phyloP scores from a whole-genome alignment of 306 rosid species.

The Lupinus albus region DNA sequence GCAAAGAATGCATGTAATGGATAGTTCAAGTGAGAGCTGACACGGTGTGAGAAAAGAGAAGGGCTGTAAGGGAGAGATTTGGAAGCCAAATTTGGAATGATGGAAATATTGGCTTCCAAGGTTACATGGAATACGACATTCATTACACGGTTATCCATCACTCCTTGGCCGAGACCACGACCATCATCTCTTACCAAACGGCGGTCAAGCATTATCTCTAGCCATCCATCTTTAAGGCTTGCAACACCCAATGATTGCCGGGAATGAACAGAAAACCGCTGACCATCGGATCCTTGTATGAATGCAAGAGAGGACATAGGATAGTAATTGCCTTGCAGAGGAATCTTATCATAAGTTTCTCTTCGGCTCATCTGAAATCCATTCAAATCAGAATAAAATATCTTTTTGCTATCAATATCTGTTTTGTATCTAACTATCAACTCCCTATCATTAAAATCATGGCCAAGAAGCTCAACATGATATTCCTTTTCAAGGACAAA shows the following conservation, averaged over 20 bases:
- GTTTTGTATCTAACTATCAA: conserved; percentile 89
- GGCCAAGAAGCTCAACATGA: conserved; percentile 82
- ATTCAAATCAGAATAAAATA: conserved; percentile 85
- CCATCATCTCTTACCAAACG: conserved; percentile 89
- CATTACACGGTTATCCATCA: conserved; percentile 86
- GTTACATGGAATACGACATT: conserved; percentile 83
- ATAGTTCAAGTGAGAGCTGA: conserved; percentile 79
- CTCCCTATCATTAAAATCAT: conserved; percentile 75
- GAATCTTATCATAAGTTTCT: conserved; percentile 92
- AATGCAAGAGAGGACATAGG: conserved; percentile 94
- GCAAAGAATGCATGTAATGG: conserved; percentile 78
- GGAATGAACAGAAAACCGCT: conserved; percentile 83
- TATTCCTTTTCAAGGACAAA: conserved; percentile 85
- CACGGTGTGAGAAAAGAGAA: conserved; percentile 81
- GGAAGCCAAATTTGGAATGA: conserved; percentile 53
- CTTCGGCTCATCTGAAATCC: conserved; percentile 98
- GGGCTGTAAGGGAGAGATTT: conserved; percentile 64
- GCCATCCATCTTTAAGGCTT: conserved; percentile 86
- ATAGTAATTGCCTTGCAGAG: conserved; percentile 93
- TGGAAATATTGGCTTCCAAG: conserved; percentile 69
- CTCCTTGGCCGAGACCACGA: conserved; percentile 98
- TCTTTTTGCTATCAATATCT: conserved; percentile 68
- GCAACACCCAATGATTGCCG: conserved; percentile 92
- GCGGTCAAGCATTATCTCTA: conserved; percentile 98
- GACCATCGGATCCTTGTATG: conserved; percentile 79